phyloP scores from a whole-genome alignment of 1,284 basidiomycete genomes.

The Bondarzewia mesenterica region DNA sequence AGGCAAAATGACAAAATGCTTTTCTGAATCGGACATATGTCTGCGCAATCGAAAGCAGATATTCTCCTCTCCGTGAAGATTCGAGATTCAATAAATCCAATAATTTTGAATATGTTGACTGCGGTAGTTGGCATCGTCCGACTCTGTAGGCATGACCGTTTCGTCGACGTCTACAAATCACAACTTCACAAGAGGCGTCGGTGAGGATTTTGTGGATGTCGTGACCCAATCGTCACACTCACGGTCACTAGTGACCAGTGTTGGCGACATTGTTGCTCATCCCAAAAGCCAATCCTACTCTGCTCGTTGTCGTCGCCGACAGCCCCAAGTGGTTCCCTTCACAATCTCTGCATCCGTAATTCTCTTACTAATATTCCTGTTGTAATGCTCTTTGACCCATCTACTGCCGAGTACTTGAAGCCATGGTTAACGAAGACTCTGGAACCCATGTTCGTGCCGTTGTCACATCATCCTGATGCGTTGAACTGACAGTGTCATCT shows the following conservation, averaged over 20 bases:
- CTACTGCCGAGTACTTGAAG: constrained; percentile 57
- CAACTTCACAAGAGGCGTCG: no score
- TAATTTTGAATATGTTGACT: no score
- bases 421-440: constrained; percentile 80
- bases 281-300: no score
- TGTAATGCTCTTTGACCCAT: constrained; percentile 57
- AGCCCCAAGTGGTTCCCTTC: background rate
- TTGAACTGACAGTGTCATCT: constrained; percentile 9
- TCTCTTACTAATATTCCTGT: background rate
- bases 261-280: no score
- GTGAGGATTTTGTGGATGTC: background rate
- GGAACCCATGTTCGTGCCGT: constrained; percentile 69
- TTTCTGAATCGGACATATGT: no score
- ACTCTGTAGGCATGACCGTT: no score
- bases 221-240: background rate
- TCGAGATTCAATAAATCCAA: no score
- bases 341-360: background rate
- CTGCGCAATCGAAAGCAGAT: no score
- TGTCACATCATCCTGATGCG: constrained; percentile 6
- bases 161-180: no score
- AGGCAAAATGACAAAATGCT: no score
- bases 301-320: background rate
- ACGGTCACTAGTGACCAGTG: background rate
- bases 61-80: no score
- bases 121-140: no score